Evolutionary conservation across 441 rosid species (phyloP).

Genomic region (Erodium chrysanthum): DNA sequence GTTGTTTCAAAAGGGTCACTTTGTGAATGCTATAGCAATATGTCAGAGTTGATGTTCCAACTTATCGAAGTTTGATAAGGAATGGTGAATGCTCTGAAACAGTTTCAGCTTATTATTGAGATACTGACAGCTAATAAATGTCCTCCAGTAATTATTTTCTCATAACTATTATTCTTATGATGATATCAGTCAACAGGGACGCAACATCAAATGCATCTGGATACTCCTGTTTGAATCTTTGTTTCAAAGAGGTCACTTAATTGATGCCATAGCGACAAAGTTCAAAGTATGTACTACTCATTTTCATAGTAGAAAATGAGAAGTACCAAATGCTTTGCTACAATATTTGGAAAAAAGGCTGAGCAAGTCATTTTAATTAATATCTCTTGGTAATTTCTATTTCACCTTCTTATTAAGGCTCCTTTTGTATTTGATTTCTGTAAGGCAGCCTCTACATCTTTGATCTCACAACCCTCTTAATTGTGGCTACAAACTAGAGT

Average conservation of each 20-base stretch:
- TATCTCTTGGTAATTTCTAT: background rate
- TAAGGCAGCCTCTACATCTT: background rate
- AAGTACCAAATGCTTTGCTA: slow-evolving; percentile 42
- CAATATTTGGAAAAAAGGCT: slow-evolving; percentile 22
- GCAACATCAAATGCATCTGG: slow-evolving; percentile 44
- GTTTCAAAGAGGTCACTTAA: slow-evolving; percentile 68
- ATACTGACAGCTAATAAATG: background rate
- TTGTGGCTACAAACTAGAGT: background rate
- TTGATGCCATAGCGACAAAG: slow-evolving; percentile 64
- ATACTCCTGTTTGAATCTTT: slow-evolving; percentile 64
- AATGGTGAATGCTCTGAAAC: slow-evolving; percentile 26
- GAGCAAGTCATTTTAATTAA: slow-evolving; percentile 15
- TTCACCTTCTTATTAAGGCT: background rate
- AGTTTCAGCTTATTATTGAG: slow-evolving; percentile 3
- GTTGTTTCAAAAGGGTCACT: slow-evolving; percentile 25
- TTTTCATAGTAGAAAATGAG: slow-evolving; percentile 41
- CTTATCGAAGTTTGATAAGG: slow-evolving; percentile 24
- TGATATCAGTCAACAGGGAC: slow-evolving; percentile 5
- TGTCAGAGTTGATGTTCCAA: slow-evolving; percentile 29
- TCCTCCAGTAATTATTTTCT: background rate
- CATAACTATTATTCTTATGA: background rate
- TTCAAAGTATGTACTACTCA: slow-evolving; percentile 43
- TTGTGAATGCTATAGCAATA: slow-evolving; percentile 29
- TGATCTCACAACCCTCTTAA: slow-evolving; percentile 5
- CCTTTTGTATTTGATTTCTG: background rate